Conservation (phyloP, 1,284 basidiomycete species). For the Marasmius oreades region DNA sequence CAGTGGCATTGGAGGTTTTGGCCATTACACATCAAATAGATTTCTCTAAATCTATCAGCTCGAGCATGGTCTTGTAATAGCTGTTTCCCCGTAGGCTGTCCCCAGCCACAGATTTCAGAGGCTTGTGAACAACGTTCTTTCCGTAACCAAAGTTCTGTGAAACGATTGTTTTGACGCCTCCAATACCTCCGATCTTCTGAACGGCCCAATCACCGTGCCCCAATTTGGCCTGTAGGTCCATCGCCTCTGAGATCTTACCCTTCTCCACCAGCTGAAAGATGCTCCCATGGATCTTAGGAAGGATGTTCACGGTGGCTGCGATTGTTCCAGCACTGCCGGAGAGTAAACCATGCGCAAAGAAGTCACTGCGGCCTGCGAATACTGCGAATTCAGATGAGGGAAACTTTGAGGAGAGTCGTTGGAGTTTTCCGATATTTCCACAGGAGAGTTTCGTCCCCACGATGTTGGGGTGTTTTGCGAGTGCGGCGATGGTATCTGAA, state of each 20-base stretch:
- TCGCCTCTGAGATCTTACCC: constrained; percentile 62
- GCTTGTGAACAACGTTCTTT: constrained; percentile 50
- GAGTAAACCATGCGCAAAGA: constrained; percentile 65
- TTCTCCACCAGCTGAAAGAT: constrained; percentile 58
- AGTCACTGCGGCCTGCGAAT: constrained; percentile 62
- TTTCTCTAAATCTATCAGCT: constrained; percentile 65
- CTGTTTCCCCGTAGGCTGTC: constrained; percentile 29
- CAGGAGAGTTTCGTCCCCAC: constrained; percentile 89
- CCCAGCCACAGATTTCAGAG: constrained; percentile 41
- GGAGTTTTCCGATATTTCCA: constrained; percentile 81
- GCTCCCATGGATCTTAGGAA: constrained; percentile 69
- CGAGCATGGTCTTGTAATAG: constrained; percentile 37
- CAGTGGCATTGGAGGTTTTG: no score
- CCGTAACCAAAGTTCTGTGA: constrained; percentile 72
- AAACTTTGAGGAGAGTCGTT: constrained; percentile 63
- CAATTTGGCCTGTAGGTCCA: constrained; percentile 65
- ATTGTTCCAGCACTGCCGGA: constrained; percentile 71
- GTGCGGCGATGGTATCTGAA: constrained; percentile 72
- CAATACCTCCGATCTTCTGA: constrained; percentile 68
- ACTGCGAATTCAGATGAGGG: constrained; percentile 53
- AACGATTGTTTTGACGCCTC: constrained; percentile 69
- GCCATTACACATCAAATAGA: constrained; percentile 38
- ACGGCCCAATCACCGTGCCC: constrained; percentile 74
- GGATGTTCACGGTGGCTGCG: constrained; percentile 73
- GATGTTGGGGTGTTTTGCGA: constrained; percentile 83